These are phyloP conservation scores for Colletotrichum lentis DNA, from an alignment of 2,329 filamentous ascomycete genomes.

Conservation along the genomic window DNA sequence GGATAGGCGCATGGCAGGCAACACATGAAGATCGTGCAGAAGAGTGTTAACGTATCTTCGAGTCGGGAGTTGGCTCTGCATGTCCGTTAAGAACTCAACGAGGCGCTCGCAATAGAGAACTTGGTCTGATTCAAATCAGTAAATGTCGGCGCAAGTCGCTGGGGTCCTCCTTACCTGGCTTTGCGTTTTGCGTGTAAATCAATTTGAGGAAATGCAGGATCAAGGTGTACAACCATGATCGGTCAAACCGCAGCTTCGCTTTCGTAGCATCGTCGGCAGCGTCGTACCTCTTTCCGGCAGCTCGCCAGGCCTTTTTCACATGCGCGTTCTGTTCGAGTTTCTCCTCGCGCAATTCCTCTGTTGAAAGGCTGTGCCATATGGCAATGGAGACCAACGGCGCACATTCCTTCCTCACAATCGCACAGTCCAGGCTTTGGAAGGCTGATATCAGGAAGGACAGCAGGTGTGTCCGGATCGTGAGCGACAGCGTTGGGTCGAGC, in stretches of 20 bases:
- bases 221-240: conserved; percentile 90
- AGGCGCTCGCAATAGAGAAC: conserved; percentile 91
- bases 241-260: conserved; percentile 84
- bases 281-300: conserved; percentile 85
- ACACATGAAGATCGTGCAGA: conserved; percentile 82
- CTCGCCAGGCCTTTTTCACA: conserved; percentile 89
- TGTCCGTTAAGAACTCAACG: conserved; percentile 85
- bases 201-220: conserved; percentile 82
- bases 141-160: conserved; percentile 31
- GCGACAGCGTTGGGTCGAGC: conserved; percentile 73
- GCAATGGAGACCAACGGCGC: conserved; percentile 93
- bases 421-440: conserved; percentile 92
- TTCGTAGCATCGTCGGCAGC: conserved; percentile 82
- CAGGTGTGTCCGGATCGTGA: conserved; percentile 78
- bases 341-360: conserved; percentile 75
- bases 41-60: conserved; percentile 91
- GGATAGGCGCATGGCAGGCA: conserved; percentile 80
- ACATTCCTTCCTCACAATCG: conserved; percentile 92
- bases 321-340: conserved; percentile 77
- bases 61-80: conserved; percentile 93
- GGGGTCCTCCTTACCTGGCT: conserved; percentile 51
- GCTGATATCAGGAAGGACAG: conserved; percentile 88
- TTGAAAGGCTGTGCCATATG: conserved; percentile 92
- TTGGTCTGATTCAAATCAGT: conserved; percentile 60
- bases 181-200: conserved; percentile 67